These are phyloP conservation scores for Spinellus fusiger DNA, from an alignment of 192 early-diverging fungal species.

Conservation along the genomic window DNA sequence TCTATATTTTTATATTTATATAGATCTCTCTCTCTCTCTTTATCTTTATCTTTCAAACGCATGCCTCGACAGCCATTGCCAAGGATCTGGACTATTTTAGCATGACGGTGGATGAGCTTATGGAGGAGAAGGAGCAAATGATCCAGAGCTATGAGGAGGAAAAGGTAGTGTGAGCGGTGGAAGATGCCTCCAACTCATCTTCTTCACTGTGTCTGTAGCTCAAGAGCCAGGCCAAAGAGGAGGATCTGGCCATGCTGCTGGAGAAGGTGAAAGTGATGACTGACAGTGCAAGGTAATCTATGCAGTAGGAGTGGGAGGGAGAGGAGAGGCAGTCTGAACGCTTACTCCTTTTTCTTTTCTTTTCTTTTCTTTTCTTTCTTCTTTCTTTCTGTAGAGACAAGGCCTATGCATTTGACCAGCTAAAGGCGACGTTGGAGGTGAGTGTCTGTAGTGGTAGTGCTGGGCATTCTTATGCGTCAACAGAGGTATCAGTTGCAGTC, in stretches of 20 bases:
- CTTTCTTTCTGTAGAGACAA: not conserved
- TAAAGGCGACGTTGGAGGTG: not conserved
- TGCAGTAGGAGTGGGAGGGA: no score
- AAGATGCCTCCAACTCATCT: not conserved
- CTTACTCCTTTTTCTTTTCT: no score
- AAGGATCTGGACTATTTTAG: slow-evolving; percentile 30
- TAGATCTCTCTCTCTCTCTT: not conserved
- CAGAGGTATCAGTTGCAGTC: not conserved
- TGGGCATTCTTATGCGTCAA: not conserved
- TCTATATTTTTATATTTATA: no score
- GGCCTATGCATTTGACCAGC: not conserved
- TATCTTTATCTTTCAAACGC: no score
- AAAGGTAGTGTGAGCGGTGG: slow-evolving; percentile 21
- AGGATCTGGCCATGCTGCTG: slow-evolving; percentile 25
- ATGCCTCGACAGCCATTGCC: slow-evolving; percentile 18
- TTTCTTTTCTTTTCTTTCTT: no score
- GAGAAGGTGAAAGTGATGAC: slow-evolving; percentile 23
- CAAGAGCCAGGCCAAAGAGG: slow-evolving; percentile 14
- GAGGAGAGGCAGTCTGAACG: no score
- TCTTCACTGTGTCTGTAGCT: not conserved
- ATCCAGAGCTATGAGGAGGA: slow-evolving; percentile 20
- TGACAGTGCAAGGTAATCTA: slow-evolving; percentile 25
- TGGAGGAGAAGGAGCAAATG: slow-evolving; percentile 13
- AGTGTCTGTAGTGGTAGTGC: not conserved
- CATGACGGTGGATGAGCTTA: slow-evolving; percentile 27